phyloP scores from a whole-genome alignment of 257 asterid genomes.

The Misopates orontium region DNA sequence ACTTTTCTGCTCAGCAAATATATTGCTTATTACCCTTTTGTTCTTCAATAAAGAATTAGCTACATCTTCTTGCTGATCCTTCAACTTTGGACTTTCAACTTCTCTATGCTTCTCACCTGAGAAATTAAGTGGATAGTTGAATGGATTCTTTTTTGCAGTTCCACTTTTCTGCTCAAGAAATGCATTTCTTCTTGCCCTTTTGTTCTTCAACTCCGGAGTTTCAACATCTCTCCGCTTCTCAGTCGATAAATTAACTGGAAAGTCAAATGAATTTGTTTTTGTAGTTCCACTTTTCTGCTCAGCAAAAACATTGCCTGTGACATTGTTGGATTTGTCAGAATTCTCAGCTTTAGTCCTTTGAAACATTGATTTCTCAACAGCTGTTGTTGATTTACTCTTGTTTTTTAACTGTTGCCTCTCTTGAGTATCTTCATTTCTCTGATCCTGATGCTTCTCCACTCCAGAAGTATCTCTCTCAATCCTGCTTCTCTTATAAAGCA shows the following conservation, averaged over 20 bases:
- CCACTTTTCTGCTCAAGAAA: constrained; percentile 38
- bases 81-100: constrained; percentile 36
- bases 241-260: constrained; percentile 30
- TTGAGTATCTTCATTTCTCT: constrained; percentile 35
- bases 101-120: constrained; percentile 34
- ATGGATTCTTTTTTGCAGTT: constrained; percentile 30
- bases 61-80: constrained; percentile 37
- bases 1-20: constrained; percentile 36
- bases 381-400: constrained; percentile 36
- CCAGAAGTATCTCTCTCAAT: constrained; percentile 37
- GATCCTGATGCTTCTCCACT: constrained; percentile 33
- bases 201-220: constrained; percentile 37
- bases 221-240: constrained; percentile 34
- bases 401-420: constrained; percentile 39
- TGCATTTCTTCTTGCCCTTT: constrained; percentile 33
- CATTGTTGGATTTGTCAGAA: constrained; percentile 31
- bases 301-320: constrained; percentile 32
- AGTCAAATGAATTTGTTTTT: constrained; percentile 30
- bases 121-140: constrained; percentile 30
- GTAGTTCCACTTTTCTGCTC: constrained; percentile 38
- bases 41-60: constrained; percentile 37
- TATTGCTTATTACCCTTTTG: constrained; percentile 32
- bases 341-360: constrained; percentile 33
- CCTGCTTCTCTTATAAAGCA: constrained; percentile 43
- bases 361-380: constrained; percentile 37